Evolutionary conservation across 2,329 filamentous ascomycete species (phyloP).

Genomic region (Epicoccum sorghinum): DNA sequence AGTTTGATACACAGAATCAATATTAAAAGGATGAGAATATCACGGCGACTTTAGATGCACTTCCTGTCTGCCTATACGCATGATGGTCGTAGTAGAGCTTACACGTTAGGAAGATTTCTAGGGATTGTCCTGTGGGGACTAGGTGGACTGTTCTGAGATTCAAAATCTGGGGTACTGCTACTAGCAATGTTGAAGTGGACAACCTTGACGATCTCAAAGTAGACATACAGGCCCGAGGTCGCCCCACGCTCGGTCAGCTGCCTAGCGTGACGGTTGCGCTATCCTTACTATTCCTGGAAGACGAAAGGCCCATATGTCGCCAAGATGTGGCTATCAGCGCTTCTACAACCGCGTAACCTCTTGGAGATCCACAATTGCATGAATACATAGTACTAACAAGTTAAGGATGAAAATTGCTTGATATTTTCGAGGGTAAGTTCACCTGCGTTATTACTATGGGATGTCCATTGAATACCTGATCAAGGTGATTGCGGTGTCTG

Average conservation of each 20-base stretch:
- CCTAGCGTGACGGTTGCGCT: conserved; percentile 3
- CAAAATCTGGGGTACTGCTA: conserved; percentile 11
- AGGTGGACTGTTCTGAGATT: conserved; percentile 4
- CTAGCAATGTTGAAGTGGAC: conserved; percentile 15
- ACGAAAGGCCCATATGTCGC: conserved; percentile 3
- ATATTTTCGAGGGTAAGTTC: no score
- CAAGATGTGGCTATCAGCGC: conserved; percentile 8
- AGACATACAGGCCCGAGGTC: not conserved
- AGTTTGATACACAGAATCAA: not conserved
- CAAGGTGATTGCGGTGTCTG: no score
- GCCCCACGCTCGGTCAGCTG: conserved; percentile 6
- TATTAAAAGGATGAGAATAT: not conserved
- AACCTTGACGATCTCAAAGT: not conserved
- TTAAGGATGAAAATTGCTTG: no score
- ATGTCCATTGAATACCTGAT: no score
- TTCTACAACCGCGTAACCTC: not conserved
- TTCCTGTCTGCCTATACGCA: not conserved
- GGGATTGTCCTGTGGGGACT: not conserved
- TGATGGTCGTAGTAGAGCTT: not conserved
- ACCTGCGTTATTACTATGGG: no score
- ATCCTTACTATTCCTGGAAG: not conserved
- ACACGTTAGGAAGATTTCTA: not conserved
- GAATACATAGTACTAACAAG: no score
- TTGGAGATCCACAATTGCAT: conserved; percentile 1
- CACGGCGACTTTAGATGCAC: not conserved